Evolutionary conservation across 2,329 filamentous ascomycete species (phyloP).

Genomic region (Penicillium sp.): DNA sequence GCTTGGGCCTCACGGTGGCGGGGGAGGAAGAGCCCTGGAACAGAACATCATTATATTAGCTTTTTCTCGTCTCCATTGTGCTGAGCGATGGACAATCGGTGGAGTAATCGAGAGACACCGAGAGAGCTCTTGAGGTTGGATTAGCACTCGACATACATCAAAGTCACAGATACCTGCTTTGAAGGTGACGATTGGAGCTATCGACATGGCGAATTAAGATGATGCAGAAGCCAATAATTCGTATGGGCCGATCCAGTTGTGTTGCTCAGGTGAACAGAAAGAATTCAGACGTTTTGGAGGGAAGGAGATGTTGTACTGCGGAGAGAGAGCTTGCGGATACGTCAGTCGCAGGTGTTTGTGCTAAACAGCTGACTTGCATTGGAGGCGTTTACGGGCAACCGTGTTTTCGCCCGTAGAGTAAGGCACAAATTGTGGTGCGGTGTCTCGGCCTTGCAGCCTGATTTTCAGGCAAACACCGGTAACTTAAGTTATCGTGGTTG

Average conservation of each 20-base stretch:
- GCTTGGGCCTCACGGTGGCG: constrained; percentile 70
- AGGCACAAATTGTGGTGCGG: constrained; percentile 9
- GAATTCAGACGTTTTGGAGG: constrained; percentile 2
- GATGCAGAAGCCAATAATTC: background rate
- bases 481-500: too few relatives aligned
- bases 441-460: background rate
- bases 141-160: constrained; percentile 61
- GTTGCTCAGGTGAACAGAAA: constrained; percentile 12
- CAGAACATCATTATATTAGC: background rate
- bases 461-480: background rate
- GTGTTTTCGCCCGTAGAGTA: constrained; percentile 13
- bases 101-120: background rate
- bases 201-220: constrained; percentile 64
- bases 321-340: constrained; percentile 28
- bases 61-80: background rate
- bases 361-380: constrained; percentile 20
- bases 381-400: constrained; percentile 14
- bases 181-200: constrained; percentile 87
- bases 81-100: background rate
- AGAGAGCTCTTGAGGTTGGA: constrained; percentile 6
- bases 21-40: constrained; percentile 58
- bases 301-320: constrained; percentile 15
- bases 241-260: background rate
- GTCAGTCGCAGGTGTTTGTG: constrained; percentile 30
- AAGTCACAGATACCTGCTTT: constrained; percentile 90